These are phyloP conservation scores for Elymus sibiricus DNA, from an alignment of 176 grass and related monocot species.

Conservation along the genomic window DNA sequence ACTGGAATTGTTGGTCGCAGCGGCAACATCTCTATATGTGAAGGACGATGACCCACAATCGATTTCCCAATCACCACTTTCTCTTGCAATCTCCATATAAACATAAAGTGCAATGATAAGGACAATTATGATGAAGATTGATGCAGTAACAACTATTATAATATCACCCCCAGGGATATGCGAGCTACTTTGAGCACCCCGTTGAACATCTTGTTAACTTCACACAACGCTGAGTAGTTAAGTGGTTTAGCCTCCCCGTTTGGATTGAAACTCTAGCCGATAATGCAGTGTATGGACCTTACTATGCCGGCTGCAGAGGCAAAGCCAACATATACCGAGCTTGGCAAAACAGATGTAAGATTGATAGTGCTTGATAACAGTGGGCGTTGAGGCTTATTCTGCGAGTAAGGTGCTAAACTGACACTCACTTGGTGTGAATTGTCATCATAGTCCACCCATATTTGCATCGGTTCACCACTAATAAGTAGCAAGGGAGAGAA, in stretches of 20 bases:
- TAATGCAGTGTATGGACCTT: neutral
- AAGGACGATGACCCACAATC: neutral
- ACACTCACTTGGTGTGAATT: neutral
- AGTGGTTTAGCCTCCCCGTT: neutral
- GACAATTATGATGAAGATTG: neutral
- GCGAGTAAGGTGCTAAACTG: neutral
- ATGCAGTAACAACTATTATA: neutral
- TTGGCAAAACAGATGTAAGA: neutral
- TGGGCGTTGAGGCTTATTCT: neutral
- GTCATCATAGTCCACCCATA: conserved; percentile 24
- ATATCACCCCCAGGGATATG: neutral
- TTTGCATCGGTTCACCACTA: conserved; percentile 7
- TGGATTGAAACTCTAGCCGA: neutral
- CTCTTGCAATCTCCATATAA: neutral
- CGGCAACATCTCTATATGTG: neutral
- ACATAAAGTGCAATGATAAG: neutral
- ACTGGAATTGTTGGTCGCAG: neutral
- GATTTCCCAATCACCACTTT: neutral
- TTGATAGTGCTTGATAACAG: neutral
- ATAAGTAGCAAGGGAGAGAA: neutral
- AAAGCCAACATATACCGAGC: neutral
- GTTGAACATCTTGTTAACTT: neutral
- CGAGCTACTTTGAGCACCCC: neutral
- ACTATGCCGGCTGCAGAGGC: neutral
- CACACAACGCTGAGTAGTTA: neutral